Evolutionary conservation across 495 filamentous ascomycete species (phyloP), one percentile per base, ranked within the genome.

Genomic region (Aspergillus cavernicola): DNA sequence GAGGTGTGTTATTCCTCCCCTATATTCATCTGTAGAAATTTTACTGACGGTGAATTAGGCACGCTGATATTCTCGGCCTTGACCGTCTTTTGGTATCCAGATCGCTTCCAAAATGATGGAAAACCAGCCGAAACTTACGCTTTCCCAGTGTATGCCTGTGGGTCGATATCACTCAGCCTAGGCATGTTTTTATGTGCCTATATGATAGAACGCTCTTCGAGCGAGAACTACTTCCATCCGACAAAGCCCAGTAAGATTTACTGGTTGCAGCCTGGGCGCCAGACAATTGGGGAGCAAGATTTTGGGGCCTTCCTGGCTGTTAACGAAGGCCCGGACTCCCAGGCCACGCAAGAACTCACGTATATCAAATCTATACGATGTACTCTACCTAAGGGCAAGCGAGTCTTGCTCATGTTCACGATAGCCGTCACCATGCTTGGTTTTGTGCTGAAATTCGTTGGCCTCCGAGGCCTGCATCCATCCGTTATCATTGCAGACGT

Each of bases 381-480:
- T n/a, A 44, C 36, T 22, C 22, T 36, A 24, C 36, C 39, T 0
- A 45, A 35, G 9, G 29, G 32, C 18, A 57, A 53, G 8, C 26
- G 46, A 1, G 6, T 52, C 40, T 31, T 67, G 50, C 47, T 65
- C 19, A 6, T 60, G 0, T 40, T 52, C 29, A 62, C 63, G 1
- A 35, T 73, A 11, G 15, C 20, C 1, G 39, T 73, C 1, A 74
- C 71, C 4, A 50, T 80, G 39, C n/a, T 66, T 1, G 79, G 78
- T 1, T 82, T 78, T 37, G 54, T 79, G 24, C 44, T 69, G 6
- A 77, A 82, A 55, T 82, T 82, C 51, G 58, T 76, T 6, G 79
- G 79, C 1, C 53, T 79, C 3, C 68, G 78, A 35, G 75, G 71
- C 1, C 63, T 82, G 20, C 71, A 79, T 40, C 70, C 76, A 18